A percentile compares a stretch with the other conserved stretches of the same genome.
Evolutionary conservation across 2,329 filamentous ascomycete genomes (phyloP).

Genomic region (Aureobasidium sp.): DNA sequence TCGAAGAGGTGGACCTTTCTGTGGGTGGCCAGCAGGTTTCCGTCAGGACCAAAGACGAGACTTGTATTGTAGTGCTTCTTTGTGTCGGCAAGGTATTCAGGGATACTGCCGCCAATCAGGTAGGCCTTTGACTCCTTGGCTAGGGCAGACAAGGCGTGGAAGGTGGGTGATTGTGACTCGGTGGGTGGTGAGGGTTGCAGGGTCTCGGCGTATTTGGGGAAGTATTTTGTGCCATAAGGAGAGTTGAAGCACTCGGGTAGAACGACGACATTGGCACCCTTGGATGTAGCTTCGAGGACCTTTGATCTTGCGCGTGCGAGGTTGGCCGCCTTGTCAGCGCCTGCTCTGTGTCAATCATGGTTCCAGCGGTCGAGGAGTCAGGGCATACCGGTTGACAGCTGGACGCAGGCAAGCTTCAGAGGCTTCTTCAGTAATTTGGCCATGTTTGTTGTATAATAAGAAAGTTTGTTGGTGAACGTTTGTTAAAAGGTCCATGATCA

Average conservation of each 20-base stretch:
- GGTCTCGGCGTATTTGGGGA: conserved; percentile 84
- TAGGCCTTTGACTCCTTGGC: conserved; percentile 72
- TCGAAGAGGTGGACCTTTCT: conserved; percentile 96
- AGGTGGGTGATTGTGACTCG: conserved; percentile 65
- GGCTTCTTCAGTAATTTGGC: conserved; percentile 60
- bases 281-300: conserved; percentile 68
- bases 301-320: conserved; percentile 71
- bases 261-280: conserved; percentile 78
- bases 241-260: conserved; percentile 99
- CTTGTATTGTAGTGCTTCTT: conserved; percentile 87
- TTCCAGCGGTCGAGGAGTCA: background rate
- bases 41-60: conserved; percentile 70
- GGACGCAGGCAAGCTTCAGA: conserved; percentile 71
- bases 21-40: conserved; percentile 75
- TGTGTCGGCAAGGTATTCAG: conserved; percentile 59
- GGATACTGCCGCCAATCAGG: conserved; percentile 86
- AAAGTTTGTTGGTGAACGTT: background rate
- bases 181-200: conserved; percentile 71
- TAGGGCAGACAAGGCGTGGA: conserved; percentile 71
- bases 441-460: conserved; percentile 28
- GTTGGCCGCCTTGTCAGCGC: conserved; percentile 73
- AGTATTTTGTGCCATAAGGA: conserved; percentile 86
- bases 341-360: conserved; percentile 10
- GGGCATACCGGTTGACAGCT: conserved; percentile 60
- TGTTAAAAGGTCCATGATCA: background rate